These are phyloP conservation scores for Hymenotorrendiella dingleyae DNA, from an alignment of 2,329 filamentous ascomycete species.

Conservation along the genomic window DNA sequence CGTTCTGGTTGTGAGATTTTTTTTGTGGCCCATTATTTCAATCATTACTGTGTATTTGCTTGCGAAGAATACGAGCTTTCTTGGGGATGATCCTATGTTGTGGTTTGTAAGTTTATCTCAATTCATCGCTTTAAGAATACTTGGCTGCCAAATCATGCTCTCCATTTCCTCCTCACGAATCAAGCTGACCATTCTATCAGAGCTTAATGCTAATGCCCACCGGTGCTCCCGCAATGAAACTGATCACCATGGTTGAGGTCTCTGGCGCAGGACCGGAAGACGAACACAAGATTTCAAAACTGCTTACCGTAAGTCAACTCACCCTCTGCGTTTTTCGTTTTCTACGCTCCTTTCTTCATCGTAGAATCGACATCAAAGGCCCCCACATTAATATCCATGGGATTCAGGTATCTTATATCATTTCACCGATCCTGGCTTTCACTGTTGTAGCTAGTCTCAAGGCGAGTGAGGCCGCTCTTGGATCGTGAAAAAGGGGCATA, in stretches of 20 bases:
- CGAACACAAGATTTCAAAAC: slow-evolving; percentile 38
- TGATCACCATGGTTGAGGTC: slow-evolving; percentile 41
- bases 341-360: neutral
- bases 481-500: no score
- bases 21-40: slow-evolving; percentile 53
- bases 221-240: slow-evolving; percentile 42
- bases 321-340: no score
- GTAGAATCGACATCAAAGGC: neutral
- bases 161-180: neutral
- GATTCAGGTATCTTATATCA: slow-evolving; percentile 32
- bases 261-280: slow-evolving; percentile 35
- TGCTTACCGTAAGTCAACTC: slow-evolving; percentile 36
- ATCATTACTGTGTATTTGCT: slow-evolving; percentile 50
- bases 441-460: slow-evolving; percentile 33
- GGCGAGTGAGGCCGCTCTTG: slow-evolving; percentile 28
- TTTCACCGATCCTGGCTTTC: slow-evolving; percentile 34
- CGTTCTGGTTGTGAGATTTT: slow-evolving; percentile 49
- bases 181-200: neutral
- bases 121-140: neutral
- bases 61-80: slow-evolving; percentile 43
- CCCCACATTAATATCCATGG: neutral
- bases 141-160: neutral
- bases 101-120: slow-evolving; percentile 46
- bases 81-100: slow-evolving; percentile 55
- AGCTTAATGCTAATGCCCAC: slow-evolving; percentile 40